These are phyloP conservation scores for Arthrobotrys sinensis DNA, from an alignment of 2,329 filamentous ascomycete species.

Conservation along the genomic window DNA sequence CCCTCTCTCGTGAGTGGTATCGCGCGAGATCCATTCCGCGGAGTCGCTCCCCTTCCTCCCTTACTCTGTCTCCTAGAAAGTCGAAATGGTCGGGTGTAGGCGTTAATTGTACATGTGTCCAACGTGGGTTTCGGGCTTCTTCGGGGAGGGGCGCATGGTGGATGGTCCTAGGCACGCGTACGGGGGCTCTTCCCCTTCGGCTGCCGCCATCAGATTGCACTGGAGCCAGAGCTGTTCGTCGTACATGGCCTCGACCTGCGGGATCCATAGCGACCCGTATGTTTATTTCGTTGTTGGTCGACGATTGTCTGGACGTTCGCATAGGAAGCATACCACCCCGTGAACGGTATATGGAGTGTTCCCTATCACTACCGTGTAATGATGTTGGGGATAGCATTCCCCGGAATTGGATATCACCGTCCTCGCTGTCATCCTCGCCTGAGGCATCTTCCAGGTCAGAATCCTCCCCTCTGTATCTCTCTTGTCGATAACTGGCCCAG, in stretches of 20 bases:
- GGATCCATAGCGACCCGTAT: not conserved
- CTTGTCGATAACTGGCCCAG: not conserved
- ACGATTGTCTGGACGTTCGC: not conserved
- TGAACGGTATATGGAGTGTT: not conserved
- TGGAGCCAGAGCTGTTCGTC: not conserved
- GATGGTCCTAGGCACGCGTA: not conserved
- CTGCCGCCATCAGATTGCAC: not conserved
- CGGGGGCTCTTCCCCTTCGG: constrained; percentile 5
- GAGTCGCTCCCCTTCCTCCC: not conserved
- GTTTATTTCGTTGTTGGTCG: not conserved
- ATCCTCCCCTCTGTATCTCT: not conserved
- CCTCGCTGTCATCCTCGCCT: not conserved
- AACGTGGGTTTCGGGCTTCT: not conserved
- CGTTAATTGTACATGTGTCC: not conserved
- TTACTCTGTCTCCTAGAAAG: not conserved
- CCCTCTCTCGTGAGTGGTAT: constrained; percentile 5
- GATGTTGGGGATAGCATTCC: not conserved
- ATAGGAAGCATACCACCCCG: not conserved
- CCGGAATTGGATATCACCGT: constrained; percentile 14
- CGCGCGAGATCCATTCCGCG: not conserved
- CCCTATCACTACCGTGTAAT: not conserved
- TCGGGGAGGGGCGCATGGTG: not conserved
- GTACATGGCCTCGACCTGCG: not conserved
- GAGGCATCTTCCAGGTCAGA: constrained; percentile 4
- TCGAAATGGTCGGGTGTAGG: constrained; percentile 1